These are phyloP conservation scores for Antitrichia curtipendula DNA, from an alignment of 225 moss, liverwort and hornwort species.

Conservation along the genomic window DNA sequence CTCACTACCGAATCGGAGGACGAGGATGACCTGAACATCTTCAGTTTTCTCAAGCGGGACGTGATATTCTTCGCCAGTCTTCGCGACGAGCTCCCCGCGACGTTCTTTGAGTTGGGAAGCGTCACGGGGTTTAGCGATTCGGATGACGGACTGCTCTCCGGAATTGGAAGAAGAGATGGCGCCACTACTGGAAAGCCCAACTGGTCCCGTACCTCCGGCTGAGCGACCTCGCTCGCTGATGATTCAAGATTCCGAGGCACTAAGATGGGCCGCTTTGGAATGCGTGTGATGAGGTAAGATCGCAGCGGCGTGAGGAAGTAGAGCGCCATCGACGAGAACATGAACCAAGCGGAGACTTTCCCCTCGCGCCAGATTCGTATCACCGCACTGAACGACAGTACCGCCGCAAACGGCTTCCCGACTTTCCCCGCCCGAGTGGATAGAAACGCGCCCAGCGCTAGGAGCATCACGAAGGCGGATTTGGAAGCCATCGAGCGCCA, in stretches of 20 bases:
- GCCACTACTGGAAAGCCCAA: background rate
- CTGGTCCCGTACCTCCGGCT: background rate
- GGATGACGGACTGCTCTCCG: background rate
- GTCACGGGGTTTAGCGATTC: background rate
- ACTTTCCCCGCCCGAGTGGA: background rate
- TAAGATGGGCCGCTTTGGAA: background rate
- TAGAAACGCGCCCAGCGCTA: conserved; percentile 10
- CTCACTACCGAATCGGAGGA: background rate
- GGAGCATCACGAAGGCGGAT: conserved; percentile 2
- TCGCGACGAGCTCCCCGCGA: background rate
- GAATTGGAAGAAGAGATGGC: background rate
- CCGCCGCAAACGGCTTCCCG: background rate
- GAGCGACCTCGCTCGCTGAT: background rate
- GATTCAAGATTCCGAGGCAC: background rate
- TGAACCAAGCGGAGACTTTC: background rate
- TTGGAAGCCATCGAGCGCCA: background rate
- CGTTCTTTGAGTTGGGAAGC: background rate
- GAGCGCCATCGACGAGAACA: conserved; percentile 8
- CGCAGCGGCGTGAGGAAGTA: conserved; percentile 21
- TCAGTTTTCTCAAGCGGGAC: conserved; percentile 11
- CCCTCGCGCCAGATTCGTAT: conserved; percentile 16
- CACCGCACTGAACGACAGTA: conserved; percentile 3
- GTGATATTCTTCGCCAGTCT: conserved; percentile 10
- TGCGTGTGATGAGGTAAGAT: conserved; percentile 6
- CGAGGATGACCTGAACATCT: background rate